phyloP scores from a whole-genome alignment of 805 yeast genomes.

The Spathaspora hagerdaliae region DNA sequence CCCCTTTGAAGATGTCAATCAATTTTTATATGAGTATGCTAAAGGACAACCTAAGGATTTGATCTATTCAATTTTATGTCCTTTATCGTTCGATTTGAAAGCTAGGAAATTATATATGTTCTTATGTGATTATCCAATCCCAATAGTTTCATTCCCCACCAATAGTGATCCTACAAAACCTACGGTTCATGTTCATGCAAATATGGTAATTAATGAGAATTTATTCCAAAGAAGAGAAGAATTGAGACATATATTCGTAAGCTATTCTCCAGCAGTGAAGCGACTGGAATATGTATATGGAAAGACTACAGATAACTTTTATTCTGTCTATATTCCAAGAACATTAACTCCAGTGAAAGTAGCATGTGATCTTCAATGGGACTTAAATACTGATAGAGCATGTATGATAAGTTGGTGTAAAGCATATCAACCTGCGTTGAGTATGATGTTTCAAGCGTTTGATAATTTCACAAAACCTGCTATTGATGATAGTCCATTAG shows the following conservation, averaged over 20 bases:
- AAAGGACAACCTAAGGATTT: conserved; percentile 49
- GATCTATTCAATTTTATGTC: conserved; percentile 52
- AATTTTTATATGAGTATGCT: conserved; percentile 31
- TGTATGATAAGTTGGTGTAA: conserved; percentile 63
- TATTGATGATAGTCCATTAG: conserved; percentile 42
- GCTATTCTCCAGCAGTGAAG: conserved; percentile 52
- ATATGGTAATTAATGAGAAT: conserved; percentile 57
- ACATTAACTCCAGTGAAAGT: conserved; percentile 63
- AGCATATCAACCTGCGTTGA: conserved; percentile 56
- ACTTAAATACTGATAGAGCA: conserved; percentile 42
- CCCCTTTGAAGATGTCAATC: conserved; percentile 27
- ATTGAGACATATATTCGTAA: conserved; percentile 48
- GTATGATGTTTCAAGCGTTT: conserved; percentile 42
- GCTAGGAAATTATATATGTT: conserved; percentile 42
- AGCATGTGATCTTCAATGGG: conserved; percentile 45
- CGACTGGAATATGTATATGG: conserved; percentile 14
- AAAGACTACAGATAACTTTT: conserved; percentile 42
- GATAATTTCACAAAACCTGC: conserved; percentile 44
- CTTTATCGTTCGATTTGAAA: conserved; percentile 43
- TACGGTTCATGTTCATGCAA: conserved; percentile 33
- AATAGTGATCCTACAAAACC: conserved; percentile 20
- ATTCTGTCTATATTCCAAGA: conserved; percentile 55
- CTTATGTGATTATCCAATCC: conserved; percentile 54
- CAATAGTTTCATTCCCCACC: conserved; percentile 49
- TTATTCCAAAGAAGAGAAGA: conserved; percentile 41